phyloP scores from a whole-genome alignment of 208 protist species.

The Leishmania tropica region DNA sequence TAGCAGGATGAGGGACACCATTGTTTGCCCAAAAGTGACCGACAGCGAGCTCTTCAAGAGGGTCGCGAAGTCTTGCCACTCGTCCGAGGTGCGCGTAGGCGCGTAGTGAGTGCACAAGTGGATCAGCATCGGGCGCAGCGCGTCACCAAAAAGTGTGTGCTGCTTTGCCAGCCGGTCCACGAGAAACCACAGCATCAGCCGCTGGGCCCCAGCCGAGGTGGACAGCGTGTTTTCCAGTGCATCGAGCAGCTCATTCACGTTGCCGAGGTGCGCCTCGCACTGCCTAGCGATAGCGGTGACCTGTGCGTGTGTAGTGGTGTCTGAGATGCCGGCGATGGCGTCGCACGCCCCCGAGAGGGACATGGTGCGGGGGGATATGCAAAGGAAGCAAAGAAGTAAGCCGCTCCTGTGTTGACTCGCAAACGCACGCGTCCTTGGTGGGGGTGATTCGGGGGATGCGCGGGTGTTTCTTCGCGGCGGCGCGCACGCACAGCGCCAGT shows the following conservation, averaged over 20 bases:
- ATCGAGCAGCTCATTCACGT: slow-evolving; percentile 71
- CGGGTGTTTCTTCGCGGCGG: not conserved
- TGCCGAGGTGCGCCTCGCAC: slow-evolving; percentile 71
- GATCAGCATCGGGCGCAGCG: slow-evolving; percentile 68
- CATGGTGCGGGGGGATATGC: slow-evolving; percentile 16
- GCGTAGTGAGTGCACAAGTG: slow-evolving; percentile 54
- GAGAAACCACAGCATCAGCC: slow-evolving; percentile 84
- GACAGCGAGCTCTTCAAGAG: slow-evolving; percentile 76
- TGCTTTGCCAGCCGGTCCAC: slow-evolving; percentile 87
- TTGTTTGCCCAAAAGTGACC: slow-evolving; percentile 75
- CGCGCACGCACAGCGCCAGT: not conserved
- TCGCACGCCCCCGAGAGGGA: slow-evolving; percentile 74
- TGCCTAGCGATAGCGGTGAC: slow-evolving; percentile 54
- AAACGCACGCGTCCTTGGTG: not conserved
- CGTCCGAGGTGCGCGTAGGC: slow-evolving; percentile 27
- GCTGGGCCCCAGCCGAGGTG: slow-evolving; percentile 46
- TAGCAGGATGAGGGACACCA: slow-evolving; percentile 76
- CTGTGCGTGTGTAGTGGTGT: slow-evolving; percentile 47
- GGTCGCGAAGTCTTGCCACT: slow-evolving; percentile 70
- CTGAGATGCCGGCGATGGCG: slow-evolving; percentile 65
- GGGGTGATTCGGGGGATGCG: not conserved
- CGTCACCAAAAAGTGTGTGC: slow-evolving; percentile 76
- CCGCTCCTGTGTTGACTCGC: not conserved
- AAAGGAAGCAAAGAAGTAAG: not conserved
- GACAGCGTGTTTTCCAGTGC: slow-evolving; percentile 74